Percentiles rank a stretch among this genome's conserved stretches.
These are phyloP conservation scores for Aspergillus flavus DNA, from an alignment of 2,329 filamentous ascomycete genomes.

Conservation along the genomic window DNA sequence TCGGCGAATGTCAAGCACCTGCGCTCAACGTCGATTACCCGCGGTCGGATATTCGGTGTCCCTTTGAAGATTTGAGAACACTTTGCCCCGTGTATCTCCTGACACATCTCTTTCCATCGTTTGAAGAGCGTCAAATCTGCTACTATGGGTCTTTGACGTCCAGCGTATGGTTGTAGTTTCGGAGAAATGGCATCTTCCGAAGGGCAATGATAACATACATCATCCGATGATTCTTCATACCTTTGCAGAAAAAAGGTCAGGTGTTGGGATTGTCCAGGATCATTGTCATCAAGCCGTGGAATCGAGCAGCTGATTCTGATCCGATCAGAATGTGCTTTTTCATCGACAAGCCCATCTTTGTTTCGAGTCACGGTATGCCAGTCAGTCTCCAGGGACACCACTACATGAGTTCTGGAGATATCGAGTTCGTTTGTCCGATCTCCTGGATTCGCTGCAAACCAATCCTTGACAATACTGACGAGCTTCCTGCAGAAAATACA, in stretches of 20 bases:
- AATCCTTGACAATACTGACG: background rate
- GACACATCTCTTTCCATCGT: background rate
- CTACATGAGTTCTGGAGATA: background rate
- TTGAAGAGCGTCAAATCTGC: background rate
- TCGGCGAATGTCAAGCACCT: background rate
- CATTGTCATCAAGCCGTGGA: background rate
- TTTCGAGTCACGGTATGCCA: background rate
- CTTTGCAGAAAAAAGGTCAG: background rate
- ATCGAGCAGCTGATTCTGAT: background rate
- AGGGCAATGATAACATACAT: rapidly evolving
- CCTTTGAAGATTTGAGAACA: slow-evolving; percentile 1
- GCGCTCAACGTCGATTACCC: background rate
- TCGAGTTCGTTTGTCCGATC: background rate
- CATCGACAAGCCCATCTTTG: background rate
- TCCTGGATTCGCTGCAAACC: background rate
- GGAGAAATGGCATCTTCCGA: background rate
- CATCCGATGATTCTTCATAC: background rate
- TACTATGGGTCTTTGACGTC: background rate
- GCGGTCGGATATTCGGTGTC: background rate
- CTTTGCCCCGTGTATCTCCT: background rate
- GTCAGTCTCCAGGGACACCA: background rate
- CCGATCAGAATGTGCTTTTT: background rate
- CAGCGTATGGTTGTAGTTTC: background rate
- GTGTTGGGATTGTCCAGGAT: background rate
- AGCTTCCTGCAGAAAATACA: background rate